Conservation (phyloP, 1,284 basidiomycete genomes). For the Erythrobasidium hasegawianum region DNA sequence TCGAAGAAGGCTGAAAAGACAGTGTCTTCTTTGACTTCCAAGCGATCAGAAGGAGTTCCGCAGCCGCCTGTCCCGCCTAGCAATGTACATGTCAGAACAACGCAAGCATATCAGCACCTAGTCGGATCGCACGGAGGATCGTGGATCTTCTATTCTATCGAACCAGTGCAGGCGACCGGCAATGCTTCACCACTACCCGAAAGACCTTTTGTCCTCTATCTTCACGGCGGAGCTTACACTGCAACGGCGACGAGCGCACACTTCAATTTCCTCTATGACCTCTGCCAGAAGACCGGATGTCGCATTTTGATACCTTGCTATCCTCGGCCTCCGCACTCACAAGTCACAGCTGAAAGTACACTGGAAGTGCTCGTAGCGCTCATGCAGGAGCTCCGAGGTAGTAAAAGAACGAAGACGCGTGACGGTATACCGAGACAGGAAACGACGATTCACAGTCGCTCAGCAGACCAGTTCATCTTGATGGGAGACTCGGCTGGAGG, state of each 20-base stretch:
- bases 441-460: background rate
- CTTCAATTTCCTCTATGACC: background rate
- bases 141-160: background rate
- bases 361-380: background rate
- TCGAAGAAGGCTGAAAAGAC: too few species aligned
- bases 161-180: background rate
- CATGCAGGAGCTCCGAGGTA: background rate
- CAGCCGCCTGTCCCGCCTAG: background rate
- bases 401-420: background rate
- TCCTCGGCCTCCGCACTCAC: background rate
- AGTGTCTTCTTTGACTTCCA: background rate
- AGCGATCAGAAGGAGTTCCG: background rate
- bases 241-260: background rate
- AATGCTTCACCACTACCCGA: background rate
- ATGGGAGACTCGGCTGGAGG: constrained; percentile 5
- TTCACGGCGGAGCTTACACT: background rate
- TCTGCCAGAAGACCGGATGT: background rate
- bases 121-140: background rate
- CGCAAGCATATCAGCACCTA: background rate
- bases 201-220: constrained; percentile 1
- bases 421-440: background rate
- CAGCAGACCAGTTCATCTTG: background rate
- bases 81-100: background rate
- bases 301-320: background rate
- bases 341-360: background rate